Evolutionary conservation across 768 basidiomycete genomes (phyloP).

Genomic region (Tylopilus intermedius): DNA sequence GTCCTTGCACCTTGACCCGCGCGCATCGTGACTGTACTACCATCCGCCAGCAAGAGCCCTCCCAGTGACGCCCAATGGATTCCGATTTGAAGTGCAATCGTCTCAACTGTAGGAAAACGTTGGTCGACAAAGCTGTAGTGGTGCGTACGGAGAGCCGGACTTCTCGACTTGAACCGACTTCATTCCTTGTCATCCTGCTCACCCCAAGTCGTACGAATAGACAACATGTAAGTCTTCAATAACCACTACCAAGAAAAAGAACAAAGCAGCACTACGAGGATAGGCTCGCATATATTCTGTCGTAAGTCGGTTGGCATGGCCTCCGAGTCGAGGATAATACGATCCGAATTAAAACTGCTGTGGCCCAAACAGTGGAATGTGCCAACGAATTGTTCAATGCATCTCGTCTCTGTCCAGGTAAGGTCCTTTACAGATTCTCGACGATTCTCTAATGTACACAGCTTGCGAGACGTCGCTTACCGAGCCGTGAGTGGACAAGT

Average conservation of each 20-base stretch:
- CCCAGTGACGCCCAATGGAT: conserved; percentile 46
- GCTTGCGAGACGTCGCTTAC: conserved; percentile 77
- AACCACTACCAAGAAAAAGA: background rate
- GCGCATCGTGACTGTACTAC: background rate
- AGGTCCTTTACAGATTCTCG: background rate
- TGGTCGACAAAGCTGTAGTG: conserved; percentile 80
- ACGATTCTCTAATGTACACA: conserved; percentile 24
- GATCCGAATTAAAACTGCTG: background rate
- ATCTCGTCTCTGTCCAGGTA: conserved; percentile 76
- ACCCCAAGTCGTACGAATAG: conserved; percentile 28
- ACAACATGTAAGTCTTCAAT: conserved; percentile 47
- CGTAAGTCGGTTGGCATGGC: conserved; percentile 35
- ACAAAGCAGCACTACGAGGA: background rate
- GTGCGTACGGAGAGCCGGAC: conserved; percentile 40
- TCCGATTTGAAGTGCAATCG: conserved; percentile 74
- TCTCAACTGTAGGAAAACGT: conserved; percentile 62
- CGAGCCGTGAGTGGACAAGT: conserved; percentile 56
- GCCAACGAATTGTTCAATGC: conserved; percentile 80
- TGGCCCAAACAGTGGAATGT: conserved; percentile 56
- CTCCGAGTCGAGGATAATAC: no score
- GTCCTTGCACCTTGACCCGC: background rate
- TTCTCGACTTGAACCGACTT: no score
- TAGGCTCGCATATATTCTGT: conserved; percentile 87
- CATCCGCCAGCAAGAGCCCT: background rate
- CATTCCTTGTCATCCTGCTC: background rate